Conservation (phyloP, 73 alveolate genomes). For the Tetrahymena elliotti region DNA sequence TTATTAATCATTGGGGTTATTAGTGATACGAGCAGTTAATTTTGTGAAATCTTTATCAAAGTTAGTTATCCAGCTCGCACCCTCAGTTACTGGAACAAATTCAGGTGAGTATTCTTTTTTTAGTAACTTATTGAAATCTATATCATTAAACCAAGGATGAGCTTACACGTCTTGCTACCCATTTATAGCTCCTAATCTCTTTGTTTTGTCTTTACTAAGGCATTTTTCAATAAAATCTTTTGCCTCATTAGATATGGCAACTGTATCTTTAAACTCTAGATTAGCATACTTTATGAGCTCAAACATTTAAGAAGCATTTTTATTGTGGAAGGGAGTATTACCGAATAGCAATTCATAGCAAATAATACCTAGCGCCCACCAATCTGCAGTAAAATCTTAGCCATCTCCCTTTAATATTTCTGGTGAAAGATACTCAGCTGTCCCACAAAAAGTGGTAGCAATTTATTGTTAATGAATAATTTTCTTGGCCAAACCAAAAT, state of each 20-base stretch:
- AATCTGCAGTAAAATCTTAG: constrained; percentile 84
- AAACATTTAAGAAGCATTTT: constrained; percentile 78
- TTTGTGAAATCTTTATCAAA: background rate
- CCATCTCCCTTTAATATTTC: constrained; percentile 85
- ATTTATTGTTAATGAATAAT: constrained; percentile 52
- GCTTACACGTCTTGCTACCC: constrained; percentile 59
- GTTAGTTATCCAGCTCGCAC: background rate
- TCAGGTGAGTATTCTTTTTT: background rate
- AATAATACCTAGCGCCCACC: constrained; percentile 95
- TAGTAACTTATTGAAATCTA: constrained; percentile 38
- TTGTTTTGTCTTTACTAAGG: constrained; percentile 65
- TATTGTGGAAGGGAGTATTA: constrained; percentile 88
- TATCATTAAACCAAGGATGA: constrained; percentile 74
- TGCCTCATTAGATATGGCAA: constrained; percentile 59
- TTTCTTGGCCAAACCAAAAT: constrained; percentile 88
- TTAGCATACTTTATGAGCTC: constrained; percentile 69
- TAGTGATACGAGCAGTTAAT: background rate
- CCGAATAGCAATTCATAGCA: constrained; percentile 89
- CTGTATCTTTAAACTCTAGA: constrained; percentile 74
- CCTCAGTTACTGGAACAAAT: background rate
- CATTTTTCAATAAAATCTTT: constrained; percentile 68
- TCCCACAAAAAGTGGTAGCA: constrained; percentile 85
- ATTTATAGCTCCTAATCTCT: constrained; percentile 72
- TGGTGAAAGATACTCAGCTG: constrained; percentile 96
- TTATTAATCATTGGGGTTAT: background rate